phyloP scores from a whole-genome alignment of 2,329 filamentous ascomycete species.

The Coniochaeta prunicola region DNA sequence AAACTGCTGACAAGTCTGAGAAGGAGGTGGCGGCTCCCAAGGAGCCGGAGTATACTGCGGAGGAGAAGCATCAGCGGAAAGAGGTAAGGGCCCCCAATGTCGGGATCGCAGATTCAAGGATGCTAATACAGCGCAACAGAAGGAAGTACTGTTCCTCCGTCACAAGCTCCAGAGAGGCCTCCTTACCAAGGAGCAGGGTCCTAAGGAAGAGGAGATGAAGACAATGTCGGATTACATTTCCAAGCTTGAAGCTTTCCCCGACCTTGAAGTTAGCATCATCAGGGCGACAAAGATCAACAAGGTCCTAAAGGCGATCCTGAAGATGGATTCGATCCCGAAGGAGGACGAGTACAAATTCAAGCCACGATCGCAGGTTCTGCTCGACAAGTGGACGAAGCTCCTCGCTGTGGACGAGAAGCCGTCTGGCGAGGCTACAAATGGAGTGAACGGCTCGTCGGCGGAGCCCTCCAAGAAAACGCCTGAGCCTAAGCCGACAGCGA shows the following conservation, averaged over 20 bases:
- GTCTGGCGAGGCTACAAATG: constrained; percentile 30
- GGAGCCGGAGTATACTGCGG: constrained; percentile 50
- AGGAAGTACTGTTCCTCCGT: constrained; percentile 82
- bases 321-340: constrained; percentile 75
- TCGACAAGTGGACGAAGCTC: constrained; percentile 85
- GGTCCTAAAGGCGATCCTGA: constrained; percentile 89
- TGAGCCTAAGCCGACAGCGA: constrained; percentile 18
- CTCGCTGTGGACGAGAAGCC: constrained; percentile 52
- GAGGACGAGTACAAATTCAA: constrained; percentile 91
- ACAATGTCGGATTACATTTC: constrained; percentile 69
- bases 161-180: constrained; percentile 95
- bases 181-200: constrained; percentile 72
- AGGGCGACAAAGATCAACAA: constrained; percentile 96
- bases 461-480: constrained; percentile 21
- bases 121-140: constrained; percentile 37
- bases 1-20: constrained; percentile 38
- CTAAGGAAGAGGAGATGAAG: constrained; percentile 80
- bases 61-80: constrained; percentile 52
- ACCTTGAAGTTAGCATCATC: constrained; percentile 86
- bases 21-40: constrained; percentile 37
- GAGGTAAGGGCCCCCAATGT: constrained; percentile 35
- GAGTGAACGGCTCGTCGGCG: constrained; percentile 38
- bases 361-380: constrained; percentile 66
- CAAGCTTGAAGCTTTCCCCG: constrained; percentile 71
- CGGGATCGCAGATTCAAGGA: background rate